Evolutionary conservation across 352 stramenopile species (phyloP).

Genomic region (Phytophthora idaei): DNA sequence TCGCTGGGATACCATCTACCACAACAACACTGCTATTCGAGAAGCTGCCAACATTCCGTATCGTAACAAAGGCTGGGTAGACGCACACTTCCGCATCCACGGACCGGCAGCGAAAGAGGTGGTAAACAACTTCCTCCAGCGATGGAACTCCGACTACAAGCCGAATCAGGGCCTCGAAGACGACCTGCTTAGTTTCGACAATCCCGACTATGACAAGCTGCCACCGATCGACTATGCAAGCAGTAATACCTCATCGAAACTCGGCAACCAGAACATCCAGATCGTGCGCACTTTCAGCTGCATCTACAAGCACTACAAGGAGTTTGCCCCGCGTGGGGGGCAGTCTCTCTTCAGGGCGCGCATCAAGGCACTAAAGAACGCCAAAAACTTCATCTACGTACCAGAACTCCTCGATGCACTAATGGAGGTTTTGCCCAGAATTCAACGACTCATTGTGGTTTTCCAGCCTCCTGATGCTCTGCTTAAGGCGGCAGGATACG

Average conservation of each 20-base stretch:
- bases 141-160: slow-evolving; percentile 53
- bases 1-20: slow-evolving; percentile 61
- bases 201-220: slow-evolving; percentile 30
- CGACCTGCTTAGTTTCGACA: slow-evolving; percentile 21
- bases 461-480: slow-evolving; percentile 31
- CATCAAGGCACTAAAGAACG: slow-evolving; percentile 48
- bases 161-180: slow-evolving; percentile 12
- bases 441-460: slow-evolving; percentile 62
- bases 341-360: slow-evolving; percentile 49
- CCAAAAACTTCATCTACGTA: slow-evolving; percentile 48
- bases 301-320: slow-evolving; percentile 49
- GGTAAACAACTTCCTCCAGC: slow-evolving; percentile 52
- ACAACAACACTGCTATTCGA: slow-evolving; percentile 50
- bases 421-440: slow-evolving; percentile 43
- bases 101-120: slow-evolving; percentile 58
- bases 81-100: slow-evolving; percentile 49
- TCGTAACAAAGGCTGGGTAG: slow-evolving; percentile 58
- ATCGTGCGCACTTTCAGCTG: slow-evolving; percentile 69
- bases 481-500: slow-evolving; percentile 39
- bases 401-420: slow-evolving; percentile 50
- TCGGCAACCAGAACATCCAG: slow-evolving; percentile 47
- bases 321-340: slow-evolving; percentile 62
- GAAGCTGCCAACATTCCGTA: slow-evolving; percentile 30
- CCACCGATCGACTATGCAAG: slow-evolving; percentile 16
- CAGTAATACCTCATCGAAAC: slow-evolving; percentile 10